These are phyloP conservation scores for Colletotrichum sp. DNA, from an alignment of 2,329 filamentous ascomycete species.

Conservation along the genomic window DNA sequence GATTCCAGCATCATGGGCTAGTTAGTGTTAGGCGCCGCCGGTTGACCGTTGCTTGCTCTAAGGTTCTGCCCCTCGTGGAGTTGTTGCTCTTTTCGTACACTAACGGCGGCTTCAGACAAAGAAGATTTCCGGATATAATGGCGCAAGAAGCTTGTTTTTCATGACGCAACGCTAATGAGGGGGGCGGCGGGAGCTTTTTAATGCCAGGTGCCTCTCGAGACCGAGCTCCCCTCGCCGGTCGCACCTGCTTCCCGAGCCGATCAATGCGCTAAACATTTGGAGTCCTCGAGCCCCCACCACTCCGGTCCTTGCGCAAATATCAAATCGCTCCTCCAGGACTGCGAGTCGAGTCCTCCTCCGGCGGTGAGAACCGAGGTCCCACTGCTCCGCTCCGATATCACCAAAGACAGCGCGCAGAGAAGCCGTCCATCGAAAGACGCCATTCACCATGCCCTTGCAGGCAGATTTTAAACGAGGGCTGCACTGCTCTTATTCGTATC, in stretches of 20 bases:
- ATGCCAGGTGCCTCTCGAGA: not conserved
- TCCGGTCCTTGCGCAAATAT: slow-evolving; percentile 9
- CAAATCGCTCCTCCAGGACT: not conserved
- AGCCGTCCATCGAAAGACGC: not conserved
- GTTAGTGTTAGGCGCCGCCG: not conserved
- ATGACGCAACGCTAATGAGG: not conserved
- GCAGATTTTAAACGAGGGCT: not conserved
- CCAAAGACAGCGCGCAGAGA: not conserved
- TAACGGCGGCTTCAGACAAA: not conserved
- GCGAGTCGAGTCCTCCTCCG: not conserved
- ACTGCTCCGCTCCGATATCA: not conserved
- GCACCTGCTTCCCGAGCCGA: not conserved
- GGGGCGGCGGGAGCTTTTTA: not conserved
- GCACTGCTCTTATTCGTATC: not conserved
- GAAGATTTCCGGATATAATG: not conserved
- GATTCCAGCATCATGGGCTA: slow-evolving; percentile 1
- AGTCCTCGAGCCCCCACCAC: not conserved
- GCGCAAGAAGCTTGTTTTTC: slow-evolving; percentile 5
- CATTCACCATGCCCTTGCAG: not conserved
- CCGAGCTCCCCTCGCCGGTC: not conserved
- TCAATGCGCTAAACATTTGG: slow-evolving; percentile 6
- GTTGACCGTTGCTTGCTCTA: not conserved
- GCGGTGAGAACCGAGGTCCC: not conserved
- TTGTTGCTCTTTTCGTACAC: not conserved
- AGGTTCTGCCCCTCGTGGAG: not conserved